Base-by-base conservation (phyloP, 805 yeast genomes). In the Starmera dryadoides region DNA sequence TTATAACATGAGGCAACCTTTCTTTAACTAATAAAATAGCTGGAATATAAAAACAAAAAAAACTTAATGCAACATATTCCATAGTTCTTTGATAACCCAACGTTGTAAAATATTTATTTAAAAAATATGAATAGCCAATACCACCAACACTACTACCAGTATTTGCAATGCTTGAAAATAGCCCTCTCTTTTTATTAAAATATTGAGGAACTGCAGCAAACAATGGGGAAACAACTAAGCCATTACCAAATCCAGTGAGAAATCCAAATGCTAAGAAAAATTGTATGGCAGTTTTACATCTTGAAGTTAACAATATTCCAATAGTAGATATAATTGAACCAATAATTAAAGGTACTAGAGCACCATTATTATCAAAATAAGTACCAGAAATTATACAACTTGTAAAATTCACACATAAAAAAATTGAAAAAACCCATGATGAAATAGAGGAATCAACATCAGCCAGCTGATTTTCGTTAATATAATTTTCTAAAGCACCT, bases 371-470 rank as follows among this genome's bases (percentile, higher is more conserved):
- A 48, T 78, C 84, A 48, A 77, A 78, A 11, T 73, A 60, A 11
- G 77, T 73, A 2, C 85, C 88, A 9, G 73, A 65, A 21, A 77
- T 55, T 23, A 76, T 62, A 8, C 77, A 72, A 2, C 71, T 61
- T 14, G 67, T 55, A 49, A 71, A 76, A 10, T 73, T 62, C 22
- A 78, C 53, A 23, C 73, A 68, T 41, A 71, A 56, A 52, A 68
- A 74, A 21, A 79, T 55, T 1, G 86, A 78, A 47, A 81, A 81
- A 23, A 81, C 70, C 85, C 86, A 78, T 6, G 83, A 71, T 4
- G 77, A 65, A 2, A 72, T 57, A 2, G 81, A 66, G 2, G 75
- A 62, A 4, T 67, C 53, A 7, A 62, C 58, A 34, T 66, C 48
- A 1, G 61, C 60, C 43, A 81, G 57, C 53, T 80, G 86, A 54